phyloP scores from a whole-genome alignment of 805 yeast genomes.

The Saccharomycopsis schoenii region DNA sequence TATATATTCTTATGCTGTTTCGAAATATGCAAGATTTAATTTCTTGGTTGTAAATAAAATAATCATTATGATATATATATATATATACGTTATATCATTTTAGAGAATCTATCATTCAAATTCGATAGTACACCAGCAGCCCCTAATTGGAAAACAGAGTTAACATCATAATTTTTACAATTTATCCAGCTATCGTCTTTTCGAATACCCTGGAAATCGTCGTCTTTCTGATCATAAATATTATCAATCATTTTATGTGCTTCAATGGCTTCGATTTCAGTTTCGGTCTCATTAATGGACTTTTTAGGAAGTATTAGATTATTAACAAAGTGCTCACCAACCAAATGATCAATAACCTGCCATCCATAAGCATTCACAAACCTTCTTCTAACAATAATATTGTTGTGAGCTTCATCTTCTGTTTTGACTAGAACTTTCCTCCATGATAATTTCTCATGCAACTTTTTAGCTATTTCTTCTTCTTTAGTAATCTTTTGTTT shows the following conservation, averaged over 20 bases:
- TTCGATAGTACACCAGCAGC: constrained; percentile 17
- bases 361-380: constrained; percentile 80
- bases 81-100: constrained; percentile 5
- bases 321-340: constrained; percentile 46
- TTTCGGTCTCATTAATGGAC: neutral
- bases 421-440: constrained; percentile 58
- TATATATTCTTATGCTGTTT: too few relatives aligned
- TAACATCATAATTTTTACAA: constrained; percentile 17
- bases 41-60: neutral
- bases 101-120: constrained; percentile 17
- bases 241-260: constrained; percentile 1
- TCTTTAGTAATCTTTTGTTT: constrained; percentile 34
- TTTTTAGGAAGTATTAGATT: neutral
- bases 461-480: constrained; percentile 58
- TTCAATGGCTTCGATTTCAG: constrained; percentile 4
- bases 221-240: neutral
- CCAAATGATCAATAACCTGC: constrained; percentile 67
- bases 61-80: neutral
- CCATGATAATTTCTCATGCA: constrained; percentile 64
- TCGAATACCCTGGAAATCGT: neutral
- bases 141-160: constrained; percentile 17
- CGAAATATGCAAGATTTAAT: too few relatives aligned
- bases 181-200: constrained; percentile 16
- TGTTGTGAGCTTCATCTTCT: constrained; percentile 71
- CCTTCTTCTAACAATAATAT: constrained; percentile 58